These are phyloP conservation scores for Orbilia ellipsospora DNA, from an alignment of 2,329 filamentous ascomycete genomes.

Conservation along the genomic window DNA sequence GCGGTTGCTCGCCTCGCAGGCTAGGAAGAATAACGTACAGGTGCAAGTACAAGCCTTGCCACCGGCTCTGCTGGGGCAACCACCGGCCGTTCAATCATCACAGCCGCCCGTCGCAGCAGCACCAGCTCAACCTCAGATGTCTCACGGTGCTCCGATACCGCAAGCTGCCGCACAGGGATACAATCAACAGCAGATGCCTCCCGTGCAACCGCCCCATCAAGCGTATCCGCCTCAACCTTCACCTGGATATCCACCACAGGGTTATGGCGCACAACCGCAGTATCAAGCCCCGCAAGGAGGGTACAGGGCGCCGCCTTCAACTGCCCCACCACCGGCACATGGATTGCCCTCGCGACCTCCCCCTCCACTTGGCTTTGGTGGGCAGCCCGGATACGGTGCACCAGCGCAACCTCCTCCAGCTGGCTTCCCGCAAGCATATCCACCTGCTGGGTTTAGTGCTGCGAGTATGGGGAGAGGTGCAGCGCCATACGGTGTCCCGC, in stretches of 20 bases:
- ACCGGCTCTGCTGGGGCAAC: slow-evolving; percentile 73
- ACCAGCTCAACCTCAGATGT: slow-evolving; percentile 64
- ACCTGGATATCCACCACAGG: slow-evolving; percentile 42
- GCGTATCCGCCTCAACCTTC: slow-evolving; percentile 58
- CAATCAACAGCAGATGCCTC: slow-evolving; percentile 43
- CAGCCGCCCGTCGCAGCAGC: slow-evolving; percentile 59
- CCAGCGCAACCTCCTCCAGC: slow-evolving; percentile 69
- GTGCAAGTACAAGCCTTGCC: slow-evolving; percentile 81
- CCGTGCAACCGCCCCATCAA: slow-evolving; percentile 31
- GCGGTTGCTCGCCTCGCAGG: slow-evolving; percentile 87
- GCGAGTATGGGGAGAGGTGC: slow-evolving; percentile 47
- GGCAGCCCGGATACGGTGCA: slow-evolving; percentile 62
- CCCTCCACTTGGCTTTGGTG: slow-evolving; percentile 57
- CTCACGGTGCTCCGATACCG: slow-evolving; percentile 61
- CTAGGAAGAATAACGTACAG: slow-evolving; percentile 91
- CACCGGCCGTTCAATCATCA: slow-evolving; percentile 58
- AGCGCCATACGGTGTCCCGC: slow-evolving; percentile 39
- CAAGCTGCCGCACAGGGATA: slow-evolving; percentile 42
- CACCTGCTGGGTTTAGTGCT: slow-evolving; percentile 45
- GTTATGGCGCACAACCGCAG: slow-evolving; percentile 27
- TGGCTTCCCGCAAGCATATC: slow-evolving; percentile 60
- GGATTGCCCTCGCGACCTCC: slow-evolving; percentile 58
- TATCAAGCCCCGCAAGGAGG: slow-evolving; percentile 56
- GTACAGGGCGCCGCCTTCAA: slow-evolving; percentile 55
- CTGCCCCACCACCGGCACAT: slow-evolving; percentile 56